Evolutionary conservation across 345 rosid genomes (phyloP), one percentile per base, ranked within the genome.

Genomic region (Citrus inodora): DNA sequence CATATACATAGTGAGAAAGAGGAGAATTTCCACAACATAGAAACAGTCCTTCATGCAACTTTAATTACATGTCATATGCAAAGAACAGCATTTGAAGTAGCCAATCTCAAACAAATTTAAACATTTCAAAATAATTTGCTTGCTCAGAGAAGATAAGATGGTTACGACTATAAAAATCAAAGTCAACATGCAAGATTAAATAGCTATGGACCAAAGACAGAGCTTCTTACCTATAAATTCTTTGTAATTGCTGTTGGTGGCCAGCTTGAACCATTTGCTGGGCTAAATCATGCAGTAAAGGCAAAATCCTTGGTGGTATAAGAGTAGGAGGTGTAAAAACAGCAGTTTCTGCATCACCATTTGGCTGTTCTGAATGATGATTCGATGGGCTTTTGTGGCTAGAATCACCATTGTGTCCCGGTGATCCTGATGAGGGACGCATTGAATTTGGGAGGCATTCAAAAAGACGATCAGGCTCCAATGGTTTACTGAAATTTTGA

Each of bases 261-360:
- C 98, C 97, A 75, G 98, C 97, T 82, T 87, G 95, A 84, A 94
- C 89, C 99, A 96, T 94, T 87, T 94, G 98, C 76, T 81, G 86
- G 51, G 98, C 93, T 76, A 96, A 85, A 87, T 96, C 94, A 86
- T 96, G 98, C 87, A 94, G 84, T 79, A 96, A 88, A 63, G 98
- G 98, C 83, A 94, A 81, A 64, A 92, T 86, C 85, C 97, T 87
- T 40, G 95, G 90, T 35, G 98, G 98, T 82, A 96, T 89, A 78
- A 96, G 95, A 55, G 91, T 81, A 37, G 97, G 98, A 80, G 86
- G 94, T 73, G 91, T 92, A 79, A 89, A 94, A 71, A 83, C 79
- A 79, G 91, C 92, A 82, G 81, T 85, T 81, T 92, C 99, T n/a
- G 82, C 27, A 25, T 82, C 84, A 76, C 64, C 71, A 27, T 88